Conservation (phyloP, 495 filamentous ascomycete species). For the Filosporella fistucella region DNA sequence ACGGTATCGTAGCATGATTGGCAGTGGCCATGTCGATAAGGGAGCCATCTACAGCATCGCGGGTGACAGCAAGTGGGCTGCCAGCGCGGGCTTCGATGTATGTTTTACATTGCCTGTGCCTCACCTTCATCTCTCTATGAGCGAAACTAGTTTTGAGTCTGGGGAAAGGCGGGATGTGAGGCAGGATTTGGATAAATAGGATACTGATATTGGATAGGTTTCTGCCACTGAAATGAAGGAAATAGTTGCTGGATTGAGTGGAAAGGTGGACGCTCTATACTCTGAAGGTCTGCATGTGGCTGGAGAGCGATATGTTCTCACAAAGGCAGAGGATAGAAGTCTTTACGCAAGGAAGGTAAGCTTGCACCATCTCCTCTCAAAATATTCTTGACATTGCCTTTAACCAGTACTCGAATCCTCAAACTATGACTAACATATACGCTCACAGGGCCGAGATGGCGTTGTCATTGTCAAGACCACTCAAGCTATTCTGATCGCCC, state of each 20-base stretch:
- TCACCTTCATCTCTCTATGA: no score
- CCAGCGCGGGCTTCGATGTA: slow-evolving; percentile 67
- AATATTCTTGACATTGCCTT: not conserved
- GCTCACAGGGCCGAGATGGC: slow-evolving; percentile 70
- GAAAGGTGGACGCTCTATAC: slow-evolving; percentile 45
- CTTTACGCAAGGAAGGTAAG: slow-evolving; percentile 83
- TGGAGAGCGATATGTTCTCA: slow-evolving; percentile 65
- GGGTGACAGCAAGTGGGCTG: slow-evolving; percentile 81
- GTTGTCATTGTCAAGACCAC: slow-evolving; percentile 74
- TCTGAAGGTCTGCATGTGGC: slow-evolving; percentile 64
- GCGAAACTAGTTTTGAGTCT: no score
- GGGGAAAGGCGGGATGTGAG: not conserved
- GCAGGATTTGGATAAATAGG: not conserved
- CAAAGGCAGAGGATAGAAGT: slow-evolving; percentile 70
- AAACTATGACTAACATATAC: not conserved
- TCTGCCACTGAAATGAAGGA: slow-evolving; percentile 55
- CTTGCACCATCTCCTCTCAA: slow-evolving; percentile 2
- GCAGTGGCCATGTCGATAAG: slow-evolving; percentile 76
- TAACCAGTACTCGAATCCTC: not conserved
- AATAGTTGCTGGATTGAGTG: slow-evolving; percentile 41
- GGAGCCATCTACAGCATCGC: slow-evolving; percentile 80
- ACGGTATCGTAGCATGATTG: slow-evolving; percentile 62
- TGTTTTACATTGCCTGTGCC: slow-evolving; percentile 27
- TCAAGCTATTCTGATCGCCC: slow-evolving; percentile 80
- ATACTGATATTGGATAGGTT: slow-evolving; percentile 37